Evolutionary conservation across 495 filamentous ascomycete species (phyloP).

Genomic region (Aspergillus biplanus): DNA sequence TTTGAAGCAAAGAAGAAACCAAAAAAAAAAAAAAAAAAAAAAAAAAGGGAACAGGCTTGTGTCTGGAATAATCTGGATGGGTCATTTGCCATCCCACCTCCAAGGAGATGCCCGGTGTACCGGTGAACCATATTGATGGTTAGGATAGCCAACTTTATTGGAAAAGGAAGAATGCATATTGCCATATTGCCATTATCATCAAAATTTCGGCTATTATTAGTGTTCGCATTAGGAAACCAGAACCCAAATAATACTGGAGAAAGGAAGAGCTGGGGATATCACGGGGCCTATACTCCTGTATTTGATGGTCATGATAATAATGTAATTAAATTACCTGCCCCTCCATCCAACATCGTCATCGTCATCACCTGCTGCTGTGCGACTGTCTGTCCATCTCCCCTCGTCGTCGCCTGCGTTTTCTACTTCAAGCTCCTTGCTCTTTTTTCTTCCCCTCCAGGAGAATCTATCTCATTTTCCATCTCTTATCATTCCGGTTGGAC

Average conservation of each 20-base stretch:
- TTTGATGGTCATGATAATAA: too few relatives aligned
- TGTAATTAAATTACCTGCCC: too few relatives aligned
- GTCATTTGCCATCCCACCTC: conserved; percentile 12
- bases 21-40: conserved; percentile 16
- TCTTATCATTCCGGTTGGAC: conserved; percentile 4
- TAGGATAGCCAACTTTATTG: too few relatives aligned
- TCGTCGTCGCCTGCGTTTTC: too few relatives aligned
- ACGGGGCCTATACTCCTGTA: neutral
- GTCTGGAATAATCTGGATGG: neutral
- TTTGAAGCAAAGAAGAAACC: conserved; percentile 1
- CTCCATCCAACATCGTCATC: too few relatives aligned
- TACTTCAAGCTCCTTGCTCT: conserved; percentile 1
- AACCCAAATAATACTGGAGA: neutral
- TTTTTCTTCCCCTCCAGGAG: conserved; percentile 7
- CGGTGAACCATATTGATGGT: conserved; percentile 21
- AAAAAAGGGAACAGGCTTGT: conserved; percentile 2
- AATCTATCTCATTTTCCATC: conserved; percentile 4
- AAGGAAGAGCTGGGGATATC: neutral
- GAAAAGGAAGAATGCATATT: neutral
- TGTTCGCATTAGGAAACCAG: conserved; percentile 2
- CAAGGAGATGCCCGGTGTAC: conserved; percentile 27
- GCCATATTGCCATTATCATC: neutral
- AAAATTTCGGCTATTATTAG: neutral
- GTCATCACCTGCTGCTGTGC: too few relatives aligned
- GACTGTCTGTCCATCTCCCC: too few relatives aligned